Base-by-base conservation (phyloP, 1,139 yeast genomes). In the Debaryomyces nepalensis region DNA sequence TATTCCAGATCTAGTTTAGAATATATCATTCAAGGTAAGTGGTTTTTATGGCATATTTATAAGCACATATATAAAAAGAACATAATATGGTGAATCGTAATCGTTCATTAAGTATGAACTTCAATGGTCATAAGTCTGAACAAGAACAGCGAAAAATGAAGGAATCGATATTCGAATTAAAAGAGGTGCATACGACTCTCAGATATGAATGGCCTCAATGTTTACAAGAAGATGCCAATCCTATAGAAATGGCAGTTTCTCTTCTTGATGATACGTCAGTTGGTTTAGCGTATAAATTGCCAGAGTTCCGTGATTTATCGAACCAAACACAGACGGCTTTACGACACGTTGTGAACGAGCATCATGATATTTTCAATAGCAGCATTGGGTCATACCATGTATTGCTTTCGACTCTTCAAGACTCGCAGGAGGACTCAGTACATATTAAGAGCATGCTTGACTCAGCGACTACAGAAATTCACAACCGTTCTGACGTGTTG, bases 211-310 rank as follows among this genome's bases (percentile, higher is more conserved):
- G 79, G 79, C 76, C 77, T 4, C 75, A 68, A 41, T 52, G 59
- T n/a, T 45, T 64, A 19, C 52, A 53, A 22, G 61, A 47, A 59
- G 49, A 72, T 45, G 73, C 95, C 40, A 89, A 88, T 59, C 96
- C 97, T 1, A 72, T 91, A 33, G 97, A 89, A 54, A 71, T 85
- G 43, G 96, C 97, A 0, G 71, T 91, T 35, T 81, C 93, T 0
- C 70, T 91, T 45, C 70, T 89, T 52, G 97, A 91, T 61, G 84
- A 82, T 52, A 82, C 95, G 2, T 87, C 96, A 1, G 95, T 90
- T 23, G 98, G 98, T 0, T 66, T 87, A 55, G 95, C 96, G 1
- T 84, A 84, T 55, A 79, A 84, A 48, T 73, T 75, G 43, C 70
- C 72, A 0, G 87, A 84, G 40, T 87, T 87, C 51, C 63, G 71